Percentiles rank a stretch among this genome's conserved stretches.
phyloP scores from a whole-genome alignment of 2,329 filamentous ascomycete genomes.

The Knufia petricola region DNA sequence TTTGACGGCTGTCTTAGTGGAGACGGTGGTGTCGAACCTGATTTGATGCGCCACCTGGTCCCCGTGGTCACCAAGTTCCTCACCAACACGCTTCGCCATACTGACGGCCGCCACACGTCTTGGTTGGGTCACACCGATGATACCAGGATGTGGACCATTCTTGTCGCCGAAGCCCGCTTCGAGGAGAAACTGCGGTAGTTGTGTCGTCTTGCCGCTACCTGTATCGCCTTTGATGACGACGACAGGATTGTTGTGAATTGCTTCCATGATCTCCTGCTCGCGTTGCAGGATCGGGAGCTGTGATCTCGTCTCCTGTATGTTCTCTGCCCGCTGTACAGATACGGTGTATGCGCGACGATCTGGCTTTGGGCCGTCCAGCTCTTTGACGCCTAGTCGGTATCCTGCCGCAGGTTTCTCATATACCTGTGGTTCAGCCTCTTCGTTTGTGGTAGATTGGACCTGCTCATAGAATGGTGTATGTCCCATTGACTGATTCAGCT shows the following conservation, averaged over 20 bases:
- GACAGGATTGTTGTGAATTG: constrained; percentile 80
- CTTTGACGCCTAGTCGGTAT: constrained; percentile 5
- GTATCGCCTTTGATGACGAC: constrained; percentile 92
- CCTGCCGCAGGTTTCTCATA: constrained; percentile 3
- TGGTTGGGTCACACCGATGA: constrained; percentile 93
- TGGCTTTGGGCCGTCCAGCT: neutral
- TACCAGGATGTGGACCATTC: constrained; percentile 69
- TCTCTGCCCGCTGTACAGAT: constrained; percentile 55
- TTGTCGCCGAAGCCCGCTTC: constrained; percentile 83
- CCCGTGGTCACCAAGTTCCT: constrained; percentile 72
- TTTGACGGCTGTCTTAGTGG: constrained; percentile 77
- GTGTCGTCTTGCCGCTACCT: constrained; percentile 94
- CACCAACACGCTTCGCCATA: constrained; percentile 84
- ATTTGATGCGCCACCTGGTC: constrained; percentile 83
- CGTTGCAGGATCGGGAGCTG: constrained; percentile 84
- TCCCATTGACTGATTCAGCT: constrained; percentile 75
- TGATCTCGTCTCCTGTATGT: constrained; percentile 68
- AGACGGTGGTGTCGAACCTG: constrained; percentile 79
- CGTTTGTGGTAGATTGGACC: constrained; percentile 12
- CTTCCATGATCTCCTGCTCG: constrained; percentile 97
- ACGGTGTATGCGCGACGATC: constrained; percentile 58
- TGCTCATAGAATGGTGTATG: constrained; percentile 37
- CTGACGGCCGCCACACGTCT: constrained; percentile 90
- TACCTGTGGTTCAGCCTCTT: constrained; percentile 9
- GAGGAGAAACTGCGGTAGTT: constrained; percentile 90